Evolutionary conservation across 441 rosid genomes (phyloP), one percentile per base, ranked within the genome.

Genomic region (Daphne laureola): DNA sequence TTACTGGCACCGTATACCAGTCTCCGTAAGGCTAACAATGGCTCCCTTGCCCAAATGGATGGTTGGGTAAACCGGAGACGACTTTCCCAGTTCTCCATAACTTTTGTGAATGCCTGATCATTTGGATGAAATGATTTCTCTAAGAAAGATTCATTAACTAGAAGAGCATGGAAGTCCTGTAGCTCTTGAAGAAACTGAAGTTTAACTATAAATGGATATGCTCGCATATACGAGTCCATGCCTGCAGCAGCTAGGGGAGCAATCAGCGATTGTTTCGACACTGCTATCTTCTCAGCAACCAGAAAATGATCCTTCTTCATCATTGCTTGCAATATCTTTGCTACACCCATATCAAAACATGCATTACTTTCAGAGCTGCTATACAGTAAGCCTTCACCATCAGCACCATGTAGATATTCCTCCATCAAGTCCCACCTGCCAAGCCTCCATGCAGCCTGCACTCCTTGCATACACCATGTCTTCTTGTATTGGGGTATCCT

Each of bases 191-290:
- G 76, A 70, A 88, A 67, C 82, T 90, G 98, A 70, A 94, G 99
- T 67, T 94, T 94, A 58, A 88, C 98, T 54, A 83, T 81, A 74
- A 81, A 79, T 17, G 99, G 99, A 73, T 94, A 95, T 59, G 98
- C 97, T 59, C 97, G 84, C 43, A 72, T 73, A 58, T 88, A 90
- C 17, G 99, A 90, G 70, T 95, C 99, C 99, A 95, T 95, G 67
- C 99, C 99, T 16, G 99, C 99, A 59, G 99, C 99, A 73, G 98
- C 98, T 67, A 94, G 82, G 69, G 96, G 98, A 68, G 98, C 97
- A 82, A 94, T 94, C 35, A 90, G 77, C 60, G 96, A 84, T 77
- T 94, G 97, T 78, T 84, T 94, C 49, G 98, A 94, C 35, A 77
- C 59, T 43, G 90, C 90, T 67, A 90, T 80, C 80, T 77, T 83